A percentile compares a stretch with the other conserved stretches of the same genome.
Conservation (phyloP, 495 filamentous ascomycete species). For the Neurospora africana region DNA sequence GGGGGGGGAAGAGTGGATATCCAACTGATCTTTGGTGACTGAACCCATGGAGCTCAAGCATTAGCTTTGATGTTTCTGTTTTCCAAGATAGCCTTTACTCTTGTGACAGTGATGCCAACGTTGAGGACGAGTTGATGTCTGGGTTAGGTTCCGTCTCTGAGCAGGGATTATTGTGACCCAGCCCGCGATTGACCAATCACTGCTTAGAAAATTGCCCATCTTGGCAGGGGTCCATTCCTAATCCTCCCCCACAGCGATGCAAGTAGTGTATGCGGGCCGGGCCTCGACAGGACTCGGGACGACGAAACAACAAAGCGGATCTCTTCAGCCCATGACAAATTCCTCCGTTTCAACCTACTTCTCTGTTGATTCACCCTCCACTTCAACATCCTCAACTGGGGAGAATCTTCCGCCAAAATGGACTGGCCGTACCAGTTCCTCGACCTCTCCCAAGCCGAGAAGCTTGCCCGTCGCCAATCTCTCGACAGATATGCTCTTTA, state of each 20-base stretch:
- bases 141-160: neutral
- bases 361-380: neutral
- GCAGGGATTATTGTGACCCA: neutral
- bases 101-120: neutral
- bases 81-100: neutral
- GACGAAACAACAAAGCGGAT: no score
- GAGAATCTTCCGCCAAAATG: constrained; percentile 20
- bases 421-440: constrained; percentile 55
- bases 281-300: neutral
- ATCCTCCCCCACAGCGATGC: neutral
- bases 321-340: neutral
- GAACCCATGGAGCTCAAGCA: neutral
- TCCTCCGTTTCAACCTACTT: neutral
- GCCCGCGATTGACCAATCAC: neutral
- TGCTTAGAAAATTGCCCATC: neutral
- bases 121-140: neutral
- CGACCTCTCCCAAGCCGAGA: constrained; percentile 42
- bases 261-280: neutral
- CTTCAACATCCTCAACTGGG: neutral
- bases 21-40: neutral
- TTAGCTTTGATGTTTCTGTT: neutral
- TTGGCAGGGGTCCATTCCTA: neutral
- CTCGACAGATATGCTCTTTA: constrained; percentile 50
- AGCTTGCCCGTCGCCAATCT: constrained; percentile 42
- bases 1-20: neutral